Base-by-base conservation (phyloP, 371 early-diverging fungal genomes). In the Zopfochytrium polystomum region DNA sequence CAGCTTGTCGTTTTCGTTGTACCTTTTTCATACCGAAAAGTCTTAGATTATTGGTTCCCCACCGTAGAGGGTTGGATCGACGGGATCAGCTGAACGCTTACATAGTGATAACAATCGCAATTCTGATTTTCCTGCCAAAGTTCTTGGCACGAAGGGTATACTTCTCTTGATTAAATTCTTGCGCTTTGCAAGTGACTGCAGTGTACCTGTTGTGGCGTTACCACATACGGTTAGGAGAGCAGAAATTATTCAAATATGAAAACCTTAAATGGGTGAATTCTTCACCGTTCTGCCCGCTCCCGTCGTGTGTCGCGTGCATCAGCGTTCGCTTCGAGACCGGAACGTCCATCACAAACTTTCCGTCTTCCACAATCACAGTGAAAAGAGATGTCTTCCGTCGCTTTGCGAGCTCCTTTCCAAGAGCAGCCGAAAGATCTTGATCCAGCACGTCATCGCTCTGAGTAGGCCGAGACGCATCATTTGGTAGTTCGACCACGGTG, bases 1-100 rank as follows among this genome's bases (percentile, higher is more conserved):
- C 45, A 93, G 77, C 20, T 88, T 72, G 64, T 89, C 90, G 67
- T 91, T 90, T 75, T 93, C 92, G 65, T 91, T 91, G 79, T 75
- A 68, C 62, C 67, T 71, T 55, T 30, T 9, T n/a, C n/a, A 20
- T 18, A 20, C 43, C 20, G 1, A 43, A 15, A 43, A 1, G 20
- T 43, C 20, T 43, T 1, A 1, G 43, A 15, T 2, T 18, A 11
- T 20, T 2, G 9, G 7, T 1, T 26, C 18, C 9, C 23, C 22
- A 38, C 20, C 20, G 9, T 23, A 26, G 29, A 27, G 15, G 9
- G 7, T 2, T 27, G 3, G 45, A 18, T 11, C 6, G 18, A 11
- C 15, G n/a, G 29, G 42, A 47, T 44, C 20, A 43, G 11, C 26
- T 13, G 15, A 11, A 18, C 22, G 23, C 82, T 62, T 83, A 88